Base-by-base conservation (phyloP, 306 rosid genomes). In the Calophaca sinica region DNA sequence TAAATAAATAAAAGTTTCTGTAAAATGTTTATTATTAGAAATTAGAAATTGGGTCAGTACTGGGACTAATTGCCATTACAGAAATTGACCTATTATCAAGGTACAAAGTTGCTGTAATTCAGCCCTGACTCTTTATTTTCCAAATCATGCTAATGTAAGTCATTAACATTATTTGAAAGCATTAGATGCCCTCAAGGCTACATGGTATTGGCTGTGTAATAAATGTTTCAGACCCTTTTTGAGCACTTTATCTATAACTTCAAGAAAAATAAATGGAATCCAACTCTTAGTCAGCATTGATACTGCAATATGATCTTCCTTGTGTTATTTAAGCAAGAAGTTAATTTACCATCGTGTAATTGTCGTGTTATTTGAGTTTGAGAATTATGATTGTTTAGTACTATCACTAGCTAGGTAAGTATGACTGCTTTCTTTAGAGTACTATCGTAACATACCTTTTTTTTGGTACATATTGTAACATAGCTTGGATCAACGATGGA, bases 91-190 rank as follows among this genome's bases (percentile, higher is more conserved):
- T 68, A 80, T 58, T 44, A 62, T 71, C 63, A 64, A 73, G 80
- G 76, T 63, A 42, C 51, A 77, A 77, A 32, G 9, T 79, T 20
- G 26, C 26, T 20, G 26, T 20, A 20, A 20, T 20, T 62, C 44
- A 58, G 73, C 42, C 54, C 38, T 61, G 72, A 57, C 72, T 70
- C 62, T 74, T 2, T 33, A 20, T 20, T 20, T 53, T 20, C 62
- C 73, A 55, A 36, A 72, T 67, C 68, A 72, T 65, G 79, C 72
- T 65, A 49, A 65, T 82, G 63, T 66, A 77, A 77, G 79, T 72
- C 48, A 6, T 2, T 71, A 72, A 58, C 62, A 52, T 70, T 72
- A 62, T 77, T 78, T 62, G 31, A 73, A 45, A 73, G 49, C 26
- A 20, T 20, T 20, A 20, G 26, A 20, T 20, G 26, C 26, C 26